Base-by-base conservation (phyloP, 129 eudicot genomes). In the Flaveria linearis region DNA sequence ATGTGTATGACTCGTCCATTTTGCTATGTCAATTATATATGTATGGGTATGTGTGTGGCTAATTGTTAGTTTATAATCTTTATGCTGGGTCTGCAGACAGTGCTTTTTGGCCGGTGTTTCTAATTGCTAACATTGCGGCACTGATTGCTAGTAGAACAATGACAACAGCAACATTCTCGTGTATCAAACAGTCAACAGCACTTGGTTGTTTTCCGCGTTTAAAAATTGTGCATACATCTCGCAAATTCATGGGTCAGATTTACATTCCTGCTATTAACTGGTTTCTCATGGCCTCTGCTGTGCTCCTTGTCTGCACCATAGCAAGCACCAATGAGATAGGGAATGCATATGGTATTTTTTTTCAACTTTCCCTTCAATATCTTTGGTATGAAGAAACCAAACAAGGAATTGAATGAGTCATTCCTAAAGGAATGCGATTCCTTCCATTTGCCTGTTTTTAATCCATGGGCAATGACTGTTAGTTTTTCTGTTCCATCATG, bases 181-280 rank as follows among this genome's bases (percentile, higher is more conserved):
- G 98, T 66, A 91, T 94, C 63, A 94, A 94, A 81, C 98, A 94
- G 75, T 94, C 98, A 69, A 77, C 96, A 77, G 87, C 97, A 11
- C 96, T 94, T 25, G 98, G 98, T 79, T 94, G 98, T 80, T 94
- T 94, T 81, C 98, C 98, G 69, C 87, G 96, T 39, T 89, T 94
- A 45, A 94, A 93, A 80, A 94, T 94, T 49, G 85, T 94, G 66
- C 98, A 94, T 76, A 94, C 97, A 42, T 94, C 98, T 62, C 85
- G 96, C 68, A 94, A 91, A 42, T 91, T 91, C 84, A 94, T 91
- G 98, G 98, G 97, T 49, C 97, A 94, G 73, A 94, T 94, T 76
- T 94, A 94, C 75, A 94, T 94, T 76, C 98, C 98, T 4, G 97
- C 88, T 39, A 77, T 94, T 80, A 94, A 94, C 78, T 94, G 98